Evolutionary conservation across 768 basidiomycete genomes (phyloP).

Genomic region (Naematelia aurantialba): DNA sequence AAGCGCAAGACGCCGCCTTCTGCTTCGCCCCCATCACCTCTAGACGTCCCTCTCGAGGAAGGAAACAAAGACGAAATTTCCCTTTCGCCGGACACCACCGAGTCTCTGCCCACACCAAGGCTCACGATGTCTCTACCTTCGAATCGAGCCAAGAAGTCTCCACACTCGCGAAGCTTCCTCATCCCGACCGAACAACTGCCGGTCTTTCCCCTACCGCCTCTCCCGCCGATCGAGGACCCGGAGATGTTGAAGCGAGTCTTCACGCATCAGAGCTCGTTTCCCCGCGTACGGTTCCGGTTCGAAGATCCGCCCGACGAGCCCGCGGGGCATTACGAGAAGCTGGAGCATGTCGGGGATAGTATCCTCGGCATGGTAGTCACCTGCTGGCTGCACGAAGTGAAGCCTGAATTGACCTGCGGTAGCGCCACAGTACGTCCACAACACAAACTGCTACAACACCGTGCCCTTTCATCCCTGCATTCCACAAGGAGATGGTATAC

Average conservation of each 20-base stretch:
- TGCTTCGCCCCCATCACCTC: background rate
- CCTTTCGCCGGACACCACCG: too few relatives aligned
- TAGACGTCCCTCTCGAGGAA: background rate
- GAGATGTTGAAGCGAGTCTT: slow-evolving; percentile 36
- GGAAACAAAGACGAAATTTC: background rate
- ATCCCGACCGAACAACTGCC: slow-evolving; percentile 44
- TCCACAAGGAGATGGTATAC: background rate
- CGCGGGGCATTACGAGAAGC: slow-evolving; percentile 43
- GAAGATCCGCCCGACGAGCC: slow-evolving; percentile 34
- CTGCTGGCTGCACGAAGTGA: slow-evolving; percentile 42
- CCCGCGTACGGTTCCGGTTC: slow-evolving; percentile 26
- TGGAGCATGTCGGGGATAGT: slow-evolving; percentile 46
- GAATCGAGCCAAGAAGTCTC: slow-evolving; percentile 33
- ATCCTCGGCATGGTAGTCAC: slow-evolving; percentile 45
- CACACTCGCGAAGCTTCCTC: slow-evolving; percentile 27
- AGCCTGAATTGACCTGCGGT: slow-evolving; percentile 39
- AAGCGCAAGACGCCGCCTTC: background rate
- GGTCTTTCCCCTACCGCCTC: slow-evolving; percentile 40
- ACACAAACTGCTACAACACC: background rate
- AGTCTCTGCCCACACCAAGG: too few relatives aligned
- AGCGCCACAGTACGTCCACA: slow-evolving; percentile 35
- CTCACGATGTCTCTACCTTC: slow-evolving; percentile 40
- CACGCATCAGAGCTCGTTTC: slow-evolving; percentile 33
- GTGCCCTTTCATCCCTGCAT: background rate
- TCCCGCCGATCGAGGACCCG: slow-evolving; percentile 30